These are phyloP conservation scores for Atalantia buxifolia DNA, from an alignment of 345 rosid species.

Conservation along the genomic window DNA sequence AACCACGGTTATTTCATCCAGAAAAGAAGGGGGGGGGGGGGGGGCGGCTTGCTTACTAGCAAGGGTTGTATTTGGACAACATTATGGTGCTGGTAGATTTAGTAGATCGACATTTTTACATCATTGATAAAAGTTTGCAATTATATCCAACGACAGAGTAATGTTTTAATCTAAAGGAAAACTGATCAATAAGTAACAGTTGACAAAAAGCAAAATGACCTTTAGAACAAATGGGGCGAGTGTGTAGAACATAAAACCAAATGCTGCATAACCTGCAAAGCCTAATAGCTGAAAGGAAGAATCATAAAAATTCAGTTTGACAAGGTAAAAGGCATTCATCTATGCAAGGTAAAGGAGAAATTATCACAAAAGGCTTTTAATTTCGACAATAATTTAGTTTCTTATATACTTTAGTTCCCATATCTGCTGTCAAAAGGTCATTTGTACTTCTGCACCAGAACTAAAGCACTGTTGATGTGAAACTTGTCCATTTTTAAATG, in stretches of 20 bases:
- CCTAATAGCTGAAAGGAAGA: constrained; percentile 40
- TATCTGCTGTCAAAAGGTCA: background rate
- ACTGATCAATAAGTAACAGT: background rate
- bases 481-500: background rate
- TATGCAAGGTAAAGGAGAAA: background rate
- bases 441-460: background rate
- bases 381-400: background rate
- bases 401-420: background rate
- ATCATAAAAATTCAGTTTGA: background rate
- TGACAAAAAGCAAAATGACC: constrained; percentile 26
- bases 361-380: background rate
- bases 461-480: background rate
- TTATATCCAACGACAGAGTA: background rate
- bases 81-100: background rate
- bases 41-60: background rate
- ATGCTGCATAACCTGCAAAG: constrained; percentile 28
- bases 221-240: constrained; percentile 43
- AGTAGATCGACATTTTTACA: background rate
- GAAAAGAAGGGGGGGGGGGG: background rate
- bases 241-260: constrained; percentile 41
- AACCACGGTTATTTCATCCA: background rate
- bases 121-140: background rate
- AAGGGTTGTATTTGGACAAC: background rate
- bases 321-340: background rate
- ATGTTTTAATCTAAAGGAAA: background rate